These are phyloP conservation scores for Saccharomyces eubayanus DNA, from an alignment of 805 yeast species.

Conservation along the genomic window DNA sequence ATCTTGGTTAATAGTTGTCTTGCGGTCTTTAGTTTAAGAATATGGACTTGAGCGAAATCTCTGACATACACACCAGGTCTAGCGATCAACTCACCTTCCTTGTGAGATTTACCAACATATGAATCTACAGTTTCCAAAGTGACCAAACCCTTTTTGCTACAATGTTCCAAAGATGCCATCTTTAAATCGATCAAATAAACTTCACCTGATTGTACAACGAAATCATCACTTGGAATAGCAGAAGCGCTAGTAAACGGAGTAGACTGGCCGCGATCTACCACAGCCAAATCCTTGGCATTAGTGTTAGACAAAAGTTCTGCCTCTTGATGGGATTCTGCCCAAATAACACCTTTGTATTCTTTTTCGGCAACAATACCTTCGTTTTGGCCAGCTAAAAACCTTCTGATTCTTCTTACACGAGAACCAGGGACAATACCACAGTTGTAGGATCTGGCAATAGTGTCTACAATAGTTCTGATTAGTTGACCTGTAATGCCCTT, in stretches of 20 bases:
- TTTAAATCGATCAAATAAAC: constrained; percentile 77
- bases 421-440: constrained; percentile 90
- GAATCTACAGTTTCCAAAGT: constrained; percentile 62
- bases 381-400: constrained; percentile 93
- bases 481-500: constrained; percentile 52
- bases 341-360: constrained; percentile 85
- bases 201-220: constrained; percentile 69
- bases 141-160: constrained; percentile 53
- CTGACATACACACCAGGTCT: constrained; percentile 71
- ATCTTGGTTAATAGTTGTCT: constrained; percentile 61
- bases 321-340: constrained; percentile 82
- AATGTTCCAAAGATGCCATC: constrained; percentile 58
- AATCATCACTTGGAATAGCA: constrained; percentile 74
- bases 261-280: constrained; percentile 31
- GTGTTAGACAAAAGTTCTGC: constrained; percentile 36
- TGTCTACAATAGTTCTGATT: constrained; percentile 70
- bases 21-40: constrained; percentile 65
- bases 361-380: constrained; percentile 87
- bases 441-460: constrained; percentile 75
- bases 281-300: constrained; percentile 34
- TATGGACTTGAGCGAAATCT: constrained; percentile 77
- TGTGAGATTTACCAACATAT: constrained; percentile 53
- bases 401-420: constrained; percentile 80
- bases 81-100: constrained; percentile 42
- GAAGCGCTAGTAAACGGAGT: constrained; percentile 35